Evolutionary conservation across 345 rosid species (phyloP).

Genomic region (Eucalyptus curtisii): DNA sequence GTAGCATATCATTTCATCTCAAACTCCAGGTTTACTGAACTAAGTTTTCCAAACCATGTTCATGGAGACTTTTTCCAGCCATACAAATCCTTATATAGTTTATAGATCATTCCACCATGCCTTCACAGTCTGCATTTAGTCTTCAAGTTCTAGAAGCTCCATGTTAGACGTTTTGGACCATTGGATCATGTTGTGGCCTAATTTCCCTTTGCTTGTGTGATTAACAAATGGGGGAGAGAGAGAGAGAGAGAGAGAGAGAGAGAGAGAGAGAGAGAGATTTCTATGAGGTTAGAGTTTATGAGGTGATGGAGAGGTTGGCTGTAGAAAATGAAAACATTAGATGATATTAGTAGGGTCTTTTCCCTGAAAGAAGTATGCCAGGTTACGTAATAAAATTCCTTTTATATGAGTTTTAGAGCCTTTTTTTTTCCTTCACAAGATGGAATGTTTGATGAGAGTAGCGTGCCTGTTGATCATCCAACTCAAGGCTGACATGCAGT

Average conservation of each 20-base stretch:
- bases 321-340: neutral
- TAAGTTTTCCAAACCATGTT: neutral
- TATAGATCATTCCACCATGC: neutral
- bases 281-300: neutral
- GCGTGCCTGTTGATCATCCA: neutral
- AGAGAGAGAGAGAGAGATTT: neutral
- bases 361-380: neutral
- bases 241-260: neutral
- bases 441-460: neutral
- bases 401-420: neutral
- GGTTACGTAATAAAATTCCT: neutral
- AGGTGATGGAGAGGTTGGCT: neutral
- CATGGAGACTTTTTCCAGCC: neutral
- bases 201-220: neutral
- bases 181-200: neutral
- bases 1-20: neutral
- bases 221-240: neutral
- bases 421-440: neutral
- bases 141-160: neutral
- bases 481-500: neutral
- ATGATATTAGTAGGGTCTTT: neutral
- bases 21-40: neutral
- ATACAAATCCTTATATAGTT: neutral
- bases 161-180: neutral
- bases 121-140: neutral